Evolutionary conservation across 1,139 yeast genomes (phyloP).

Genomic region (Starmera stellimalicola): DNA sequence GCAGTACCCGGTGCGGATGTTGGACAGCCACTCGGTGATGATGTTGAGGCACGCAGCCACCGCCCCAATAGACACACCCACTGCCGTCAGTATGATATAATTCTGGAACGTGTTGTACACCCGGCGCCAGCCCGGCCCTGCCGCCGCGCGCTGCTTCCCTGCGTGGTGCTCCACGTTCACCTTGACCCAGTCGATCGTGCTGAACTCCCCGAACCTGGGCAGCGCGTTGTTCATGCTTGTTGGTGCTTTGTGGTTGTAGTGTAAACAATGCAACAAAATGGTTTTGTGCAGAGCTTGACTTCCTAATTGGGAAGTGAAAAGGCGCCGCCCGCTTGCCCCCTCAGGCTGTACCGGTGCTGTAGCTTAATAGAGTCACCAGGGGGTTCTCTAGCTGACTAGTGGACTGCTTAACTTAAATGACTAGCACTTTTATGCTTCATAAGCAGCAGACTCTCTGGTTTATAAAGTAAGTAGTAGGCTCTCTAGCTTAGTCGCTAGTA

Average conservation of each 20-base stretch:
- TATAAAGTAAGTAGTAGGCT: too few species aligned
- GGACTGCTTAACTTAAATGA: too few species aligned
- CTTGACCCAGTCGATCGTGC: conserved; percentile 78
- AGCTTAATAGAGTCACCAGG: too few species aligned
- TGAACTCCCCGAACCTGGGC: conserved; percentile 43
- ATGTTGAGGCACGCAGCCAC: conserved; percentile 78
- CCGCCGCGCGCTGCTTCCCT: conserved; percentile 2
- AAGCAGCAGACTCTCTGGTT: too few species aligned
- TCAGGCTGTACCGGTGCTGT: too few species aligned
- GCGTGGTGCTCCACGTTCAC: conserved; percentile 33
- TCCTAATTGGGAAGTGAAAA: not conserved
- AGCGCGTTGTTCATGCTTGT: not conserved
- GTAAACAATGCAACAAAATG: too few species aligned
- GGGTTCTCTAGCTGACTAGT: too few species aligned
- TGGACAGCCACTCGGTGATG: conserved; percentile 80
- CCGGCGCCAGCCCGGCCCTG: conserved; percentile 3
- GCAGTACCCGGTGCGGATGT: conserved; percentile 74
- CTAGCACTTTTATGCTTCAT: too few species aligned
- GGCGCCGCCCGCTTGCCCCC: too few species aligned
- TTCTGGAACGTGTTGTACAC: conserved; percentile 28
- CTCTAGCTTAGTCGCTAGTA: too few species aligned
- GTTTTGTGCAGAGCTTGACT: too few species aligned
- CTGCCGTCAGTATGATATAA: conserved; percentile 67
- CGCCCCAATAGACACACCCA: conserved; percentile 69
- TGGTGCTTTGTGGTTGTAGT: too few species aligned